Evolutionary conservation across 78 protist species (phyloP), one percentile per base, ranked within the genome.

Genomic region (slime mould (Dictyostelium discoideum)): DNA sequence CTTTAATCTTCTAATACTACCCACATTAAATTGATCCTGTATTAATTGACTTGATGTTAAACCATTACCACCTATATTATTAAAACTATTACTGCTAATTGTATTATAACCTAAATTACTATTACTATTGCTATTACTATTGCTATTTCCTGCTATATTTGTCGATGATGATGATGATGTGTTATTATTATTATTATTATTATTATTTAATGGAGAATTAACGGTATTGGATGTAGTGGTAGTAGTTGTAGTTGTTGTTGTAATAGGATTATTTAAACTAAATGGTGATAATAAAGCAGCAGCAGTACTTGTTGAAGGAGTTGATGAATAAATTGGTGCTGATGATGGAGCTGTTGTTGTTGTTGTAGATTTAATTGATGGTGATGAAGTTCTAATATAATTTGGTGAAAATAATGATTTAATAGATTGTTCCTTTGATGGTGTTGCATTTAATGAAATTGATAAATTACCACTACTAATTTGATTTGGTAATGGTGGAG

Each of bases 1-100:
- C 63, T 90, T 90, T 77, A 90, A 54, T 80, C 95, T 67, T 69
- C 79, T 81, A 6, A 90, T 90, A 37, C 95, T 90, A 8, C 95
- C 95, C 65, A 80, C 65, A 81, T 88, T 88, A 57, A 72, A 76
- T 79, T 88, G 83, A 13, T 83, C 63, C 50, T 85, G 92, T 9
- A 85, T 14, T 42, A 69, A 44, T 44, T 73, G 46, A 69, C 39
- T 60, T 20, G 69, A 60, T 20, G 69, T 6, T 40, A 86, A 37
- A 48, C 29, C 72, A 48, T 32, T 85, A 60, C 69, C 0, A 20
- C 69, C 57, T 46, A 10, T 46, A 60, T 60, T 60, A 60, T 60
- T 60, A 60, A 60, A 60, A 60, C 26, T 69, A 26, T 69, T n/a
- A 11, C 77, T 69, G 11, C 77, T 29, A 69, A 69, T 69, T 69